Evolutionary conservation across 305 asterid species (phyloP).

Genomic region (Rubia peregrina): DNA sequence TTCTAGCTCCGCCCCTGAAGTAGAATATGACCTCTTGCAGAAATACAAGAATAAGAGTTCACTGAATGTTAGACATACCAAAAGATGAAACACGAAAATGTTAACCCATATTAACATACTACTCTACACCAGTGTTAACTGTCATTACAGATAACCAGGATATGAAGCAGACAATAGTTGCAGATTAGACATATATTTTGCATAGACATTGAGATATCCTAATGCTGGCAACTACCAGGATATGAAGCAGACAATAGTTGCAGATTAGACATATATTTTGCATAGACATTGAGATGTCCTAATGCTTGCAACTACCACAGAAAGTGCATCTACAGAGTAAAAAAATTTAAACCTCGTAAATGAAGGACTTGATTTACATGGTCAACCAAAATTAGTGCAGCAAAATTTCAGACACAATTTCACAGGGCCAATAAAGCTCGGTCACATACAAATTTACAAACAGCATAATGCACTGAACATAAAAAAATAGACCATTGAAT

Average conservation of each 20-base stretch:
- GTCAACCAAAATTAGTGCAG: not conserved
- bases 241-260: not conserved
- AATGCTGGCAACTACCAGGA: no score
- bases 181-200: no score
- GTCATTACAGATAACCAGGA: no score
- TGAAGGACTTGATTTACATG: not conserved
- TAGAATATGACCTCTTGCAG: constrained; percentile 5
- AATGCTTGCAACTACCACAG: not conserved
- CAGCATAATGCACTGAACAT: not conserved
- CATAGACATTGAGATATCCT: no score
- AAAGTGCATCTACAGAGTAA: not conserved
- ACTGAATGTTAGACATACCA: not conserved
- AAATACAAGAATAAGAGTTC: constrained; percentile 5
- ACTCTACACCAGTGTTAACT: not conserved
- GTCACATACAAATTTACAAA: not conserved
- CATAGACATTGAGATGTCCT: not conserved
- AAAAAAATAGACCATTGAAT: not conserved
- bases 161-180: no score
- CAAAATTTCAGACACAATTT: not conserved
- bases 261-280: not conserved
- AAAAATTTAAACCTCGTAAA: not conserved
- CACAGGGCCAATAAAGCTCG: not conserved
- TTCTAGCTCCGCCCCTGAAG: no score
- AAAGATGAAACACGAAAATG: not conserved
- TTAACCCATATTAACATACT: not conserved